phyloP scores from a whole-genome alignment of 1,139 yeast genomes.

The Petasospora fabianii region DNA sequence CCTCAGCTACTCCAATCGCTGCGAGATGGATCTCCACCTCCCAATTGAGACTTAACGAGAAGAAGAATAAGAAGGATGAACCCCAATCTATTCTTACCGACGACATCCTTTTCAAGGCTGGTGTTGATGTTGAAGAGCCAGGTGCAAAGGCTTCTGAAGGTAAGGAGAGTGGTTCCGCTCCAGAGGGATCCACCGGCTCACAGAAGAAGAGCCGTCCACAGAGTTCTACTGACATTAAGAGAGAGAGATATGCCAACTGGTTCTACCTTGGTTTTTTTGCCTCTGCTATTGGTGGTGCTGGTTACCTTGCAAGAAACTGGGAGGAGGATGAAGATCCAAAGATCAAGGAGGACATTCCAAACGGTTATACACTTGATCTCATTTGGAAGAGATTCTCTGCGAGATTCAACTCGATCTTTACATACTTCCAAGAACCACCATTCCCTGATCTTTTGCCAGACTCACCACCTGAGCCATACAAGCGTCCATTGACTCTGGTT shows the following conservation, averaged over 20 bases:
- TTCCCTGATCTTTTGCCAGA: constrained; percentile 90
- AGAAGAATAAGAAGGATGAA: constrained; percentile 32
- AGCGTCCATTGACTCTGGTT: constrained; percentile 88
- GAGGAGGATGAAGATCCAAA: constrained; percentile 71
- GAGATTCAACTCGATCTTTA: constrained; percentile 72
- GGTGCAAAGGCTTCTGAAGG: constrained; percentile 4
- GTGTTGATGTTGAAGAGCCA: constrained; percentile 54
- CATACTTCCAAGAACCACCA: constrained; percentile 89
- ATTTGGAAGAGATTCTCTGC: constrained; percentile 66
- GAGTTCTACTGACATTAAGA: constrained; percentile 64
- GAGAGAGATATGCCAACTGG: constrained; percentile 65
- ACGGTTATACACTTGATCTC: constrained; percentile 67
- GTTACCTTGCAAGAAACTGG: constrained; percentile 84
- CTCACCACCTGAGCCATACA: constrained; percentile 88
- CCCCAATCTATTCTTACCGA: constrained; percentile 69
- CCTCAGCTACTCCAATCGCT: constrained; percentile 1
- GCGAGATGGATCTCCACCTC: constrained; percentile 21
- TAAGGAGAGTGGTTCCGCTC: constrained; percentile 1
- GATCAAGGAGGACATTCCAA: constrained; percentile 46
- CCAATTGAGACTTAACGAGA: constrained; percentile 14
- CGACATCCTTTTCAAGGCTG: constrained; percentile 79
- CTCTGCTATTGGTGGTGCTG: constrained; percentile 59
- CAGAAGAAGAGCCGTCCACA: constrained; percentile 39
- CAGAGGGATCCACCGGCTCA: constrained; percentile 14
- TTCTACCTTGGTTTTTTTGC: constrained; percentile 64